Evolutionary conservation across 371 early-diverging fungal genomes (phyloP).

Genomic region (Ordospora colligata): DNA sequence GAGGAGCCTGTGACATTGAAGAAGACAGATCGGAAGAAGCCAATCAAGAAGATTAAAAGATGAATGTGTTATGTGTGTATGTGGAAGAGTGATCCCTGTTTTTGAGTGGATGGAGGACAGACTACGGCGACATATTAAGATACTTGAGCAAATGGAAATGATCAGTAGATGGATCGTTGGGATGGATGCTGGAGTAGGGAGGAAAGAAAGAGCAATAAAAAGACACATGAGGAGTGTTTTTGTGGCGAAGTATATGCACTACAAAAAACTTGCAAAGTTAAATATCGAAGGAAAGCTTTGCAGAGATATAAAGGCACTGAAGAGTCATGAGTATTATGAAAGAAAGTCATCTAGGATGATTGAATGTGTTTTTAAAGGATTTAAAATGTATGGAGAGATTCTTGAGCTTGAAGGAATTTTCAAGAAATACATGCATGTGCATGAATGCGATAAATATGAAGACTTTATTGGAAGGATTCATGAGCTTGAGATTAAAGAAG

Average conservation of each 20-base stretch:
- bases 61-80: neutral
- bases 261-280: neutral
- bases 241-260: neutral
- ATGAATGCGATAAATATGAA: neutral
- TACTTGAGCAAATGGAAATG: conserved; percentile 1
- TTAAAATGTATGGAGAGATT: neutral
- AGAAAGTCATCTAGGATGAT: neutral
- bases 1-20: neutral
- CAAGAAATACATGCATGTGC: neutral
- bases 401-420: neutral
- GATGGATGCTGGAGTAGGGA: neutral
- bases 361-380: neutral
- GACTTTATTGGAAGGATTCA: neutral
- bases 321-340: neutral
- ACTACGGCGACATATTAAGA: neutral
- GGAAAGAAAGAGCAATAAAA: neutral
- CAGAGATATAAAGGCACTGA: neutral
- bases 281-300: neutral
- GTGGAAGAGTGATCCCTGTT: neutral
- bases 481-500: neutral
- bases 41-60: conserved; percentile 13
- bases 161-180: neutral
- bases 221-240: neutral
- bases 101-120: neutral
- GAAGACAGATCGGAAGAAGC: neutral